Conservation (phyloP, 2,329 filamentous ascomycete genomes). For the Neofusicoccum sp. region DNA sequence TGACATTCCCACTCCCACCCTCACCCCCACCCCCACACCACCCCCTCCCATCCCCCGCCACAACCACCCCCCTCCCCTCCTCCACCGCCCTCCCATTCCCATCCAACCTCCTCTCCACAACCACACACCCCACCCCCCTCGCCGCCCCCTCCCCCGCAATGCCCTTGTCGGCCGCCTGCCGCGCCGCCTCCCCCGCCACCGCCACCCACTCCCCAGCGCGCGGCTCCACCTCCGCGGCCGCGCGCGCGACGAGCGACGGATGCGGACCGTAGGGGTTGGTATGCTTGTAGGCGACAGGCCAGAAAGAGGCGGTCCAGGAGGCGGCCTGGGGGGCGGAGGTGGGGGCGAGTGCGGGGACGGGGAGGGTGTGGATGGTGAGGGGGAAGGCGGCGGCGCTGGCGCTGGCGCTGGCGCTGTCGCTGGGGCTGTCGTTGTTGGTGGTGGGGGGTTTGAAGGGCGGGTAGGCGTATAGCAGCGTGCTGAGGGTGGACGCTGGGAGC, state of each 20-base stretch:
- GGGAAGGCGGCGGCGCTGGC: constrained; percentile 26
- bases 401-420: neutral
- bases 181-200: constrained; percentile 63
- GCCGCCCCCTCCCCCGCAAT: constrained; percentile 45
- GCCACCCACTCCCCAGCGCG: constrained; percentile 66
- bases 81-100: constrained; percentile 33
- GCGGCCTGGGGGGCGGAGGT: constrained; percentile 73
- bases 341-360: constrained; percentile 70
- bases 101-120: constrained; percentile 58
- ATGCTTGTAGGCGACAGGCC: constrained; percentile 83
- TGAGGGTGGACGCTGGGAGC: constrained; percentile 56
- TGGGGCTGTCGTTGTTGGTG: neutral
- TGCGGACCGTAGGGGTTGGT: constrained; percentile 85
- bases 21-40: constrained; percentile 28
- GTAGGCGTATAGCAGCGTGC: constrained; percentile 35
- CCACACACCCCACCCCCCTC: constrained; percentile 69
- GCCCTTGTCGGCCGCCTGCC: constrained; percentile 56
- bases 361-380: constrained; percentile 61
- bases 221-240: constrained; percentile 65
- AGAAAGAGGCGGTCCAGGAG: constrained; percentile 72
- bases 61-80: constrained; percentile 60
- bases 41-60: constrained; percentile 76
- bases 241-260: constrained; percentile 68
- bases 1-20: constrained; percentile 67
- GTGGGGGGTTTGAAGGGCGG: constrained; percentile 39